Percentiles rank a stretch among this genome's conserved stretches.
phyloP scores from a whole-genome alignment of 805 yeast species.

The Barnettozyma californica region DNA sequence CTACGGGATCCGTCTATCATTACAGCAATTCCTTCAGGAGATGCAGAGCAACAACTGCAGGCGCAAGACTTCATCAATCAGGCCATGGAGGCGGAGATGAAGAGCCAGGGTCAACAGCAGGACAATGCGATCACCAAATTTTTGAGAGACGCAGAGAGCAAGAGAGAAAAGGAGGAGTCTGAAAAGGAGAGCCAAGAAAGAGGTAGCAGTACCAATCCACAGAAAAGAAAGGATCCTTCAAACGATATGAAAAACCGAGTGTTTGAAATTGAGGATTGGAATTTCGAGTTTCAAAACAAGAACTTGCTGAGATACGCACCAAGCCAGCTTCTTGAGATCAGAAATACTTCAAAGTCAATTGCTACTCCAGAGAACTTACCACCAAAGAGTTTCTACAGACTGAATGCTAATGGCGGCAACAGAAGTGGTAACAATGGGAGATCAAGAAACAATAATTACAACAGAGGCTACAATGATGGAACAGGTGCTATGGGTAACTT shows the following conservation, averaged over 20 bases:
- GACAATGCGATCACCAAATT: constrained; percentile 23
- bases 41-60: constrained; percentile 1
- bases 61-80: constrained; percentile 9
- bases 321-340: constrained; percentile 16
- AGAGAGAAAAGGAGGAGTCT: constrained; percentile 21
- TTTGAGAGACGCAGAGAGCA: constrained; percentile 22
- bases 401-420: constrained; percentile 10
- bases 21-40: constrained; percentile 7
- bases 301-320: constrained; percentile 19
- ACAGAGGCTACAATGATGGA: constrained; percentile 11
- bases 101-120: constrained; percentile 8
- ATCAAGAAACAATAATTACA: constrained; percentile 4
- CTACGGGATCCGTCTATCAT: constrained; percentile 21
- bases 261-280: constrained; percentile 20
- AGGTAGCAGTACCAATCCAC: neutral
- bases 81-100: constrained; percentile 10
- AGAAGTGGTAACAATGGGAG: constrained; percentile 1
- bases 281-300: constrained; percentile 11
- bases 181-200: constrained; percentile 5
- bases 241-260: constrained; percentile 12
- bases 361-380: constrained; percentile 19
- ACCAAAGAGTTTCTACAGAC: constrained; percentile 20
- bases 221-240: constrained; percentile 5
- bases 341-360: constrained; percentile 10
- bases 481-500: constrained; percentile 29